These are phyloP conservation scores for Hypoxylon sp. DNA, from an alignment of 2,329 filamentous ascomycete genomes.

Conservation along the genomic window DNA sequence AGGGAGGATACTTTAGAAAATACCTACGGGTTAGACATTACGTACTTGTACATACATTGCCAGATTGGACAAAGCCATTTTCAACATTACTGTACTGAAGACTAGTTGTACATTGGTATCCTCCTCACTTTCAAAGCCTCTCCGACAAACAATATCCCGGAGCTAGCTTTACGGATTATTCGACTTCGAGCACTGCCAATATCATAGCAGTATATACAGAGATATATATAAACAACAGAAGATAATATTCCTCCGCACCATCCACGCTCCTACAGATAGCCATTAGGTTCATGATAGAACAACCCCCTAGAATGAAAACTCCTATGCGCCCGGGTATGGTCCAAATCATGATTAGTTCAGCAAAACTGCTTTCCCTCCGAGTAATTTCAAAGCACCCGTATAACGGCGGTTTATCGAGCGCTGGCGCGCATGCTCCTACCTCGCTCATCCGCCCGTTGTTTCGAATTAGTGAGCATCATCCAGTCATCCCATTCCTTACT, in stretches of 20 bases:
- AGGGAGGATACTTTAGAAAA: neutral
- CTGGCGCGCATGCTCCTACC: constrained; percentile 37
- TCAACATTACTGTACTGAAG: constrained; percentile 10
- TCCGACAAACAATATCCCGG: constrained; percentile 3
- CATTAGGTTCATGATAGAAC: constrained; percentile 30
- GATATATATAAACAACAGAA: constrained; percentile 7
- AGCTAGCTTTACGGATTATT: constrained; percentile 1
- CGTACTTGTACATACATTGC: constrained; percentile 26
- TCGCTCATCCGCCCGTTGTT: constrained; percentile 42
- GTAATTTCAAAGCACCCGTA: too few species aligned
- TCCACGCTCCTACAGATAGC: constrained; percentile 10
- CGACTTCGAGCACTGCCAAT: neutral
- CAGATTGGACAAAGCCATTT: constrained; percentile 9
- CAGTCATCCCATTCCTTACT: constrained; percentile 93
- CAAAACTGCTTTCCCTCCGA: too few species aligned
- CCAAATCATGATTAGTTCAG: constrained; percentile 5
- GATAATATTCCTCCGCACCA: constrained; percentile 9
- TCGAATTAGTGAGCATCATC: constrained; percentile 66
- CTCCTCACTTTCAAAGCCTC: constrained; percentile 12
- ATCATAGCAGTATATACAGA: constrained; percentile 14
- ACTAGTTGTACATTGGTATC: constrained; percentile 26
- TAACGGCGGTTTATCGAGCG: constrained; percentile 30
- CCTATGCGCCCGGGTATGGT: constrained; percentile 28
- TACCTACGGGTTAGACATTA: constrained; percentile 34
- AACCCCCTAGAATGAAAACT: constrained; percentile 18